Conservation (phyloP, 2,329 filamentous ascomycete species). For the Rutstroemia sp. region DNA sequence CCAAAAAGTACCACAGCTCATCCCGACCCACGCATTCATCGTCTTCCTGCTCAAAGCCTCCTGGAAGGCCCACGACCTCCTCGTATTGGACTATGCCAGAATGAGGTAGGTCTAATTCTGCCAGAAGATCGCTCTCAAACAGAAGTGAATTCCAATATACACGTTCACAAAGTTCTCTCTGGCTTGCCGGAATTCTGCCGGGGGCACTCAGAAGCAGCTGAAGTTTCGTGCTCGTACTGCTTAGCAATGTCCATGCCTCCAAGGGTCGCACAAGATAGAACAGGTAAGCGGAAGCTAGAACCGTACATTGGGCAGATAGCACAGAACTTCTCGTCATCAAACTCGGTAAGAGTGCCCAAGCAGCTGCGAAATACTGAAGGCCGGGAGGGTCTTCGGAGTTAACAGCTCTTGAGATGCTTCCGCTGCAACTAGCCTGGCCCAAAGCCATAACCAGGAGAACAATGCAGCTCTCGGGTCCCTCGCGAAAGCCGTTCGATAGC, state of each 20-base stretch:
- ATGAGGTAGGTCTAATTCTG: conserved; percentile 74
- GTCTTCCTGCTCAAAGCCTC: conserved; percentile 64
- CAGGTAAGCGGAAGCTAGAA: conserved; percentile 73
- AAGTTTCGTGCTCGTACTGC: conserved; percentile 73
- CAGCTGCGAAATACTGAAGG: conserved; percentile 71
- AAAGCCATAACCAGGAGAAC: conserved; percentile 72
- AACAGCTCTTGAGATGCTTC: conserved; percentile 67
- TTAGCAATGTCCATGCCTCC: conserved; percentile 76
- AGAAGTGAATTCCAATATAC: conserved; percentile 81
- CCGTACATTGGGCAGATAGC: conserved; percentile 70
- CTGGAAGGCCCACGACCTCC: conserved; percentile 70
- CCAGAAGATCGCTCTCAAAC: conserved; percentile 73
- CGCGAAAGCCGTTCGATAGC: conserved; percentile 66
- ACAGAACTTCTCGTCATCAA: conserved; percentile 77
- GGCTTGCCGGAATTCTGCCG: conserved; percentile 60
- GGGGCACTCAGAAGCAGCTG: conserved; percentile 71
- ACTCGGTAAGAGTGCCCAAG: conserved; percentile 69
- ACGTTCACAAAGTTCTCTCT: conserved; percentile 66
- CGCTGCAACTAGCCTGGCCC: conserved; percentile 66
- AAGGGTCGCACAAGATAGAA: conserved; percentile 77
- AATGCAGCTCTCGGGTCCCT: conserved; percentile 76
- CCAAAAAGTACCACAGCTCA: conserved; percentile 80
- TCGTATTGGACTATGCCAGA: conserved; percentile 79
- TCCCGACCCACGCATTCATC: conserved; percentile 62
- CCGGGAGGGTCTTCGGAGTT: conserved; percentile 66